A percentile compares a stretch with the other conserved stretches of the same genome.
Evolutionary conservation across 495 filamentous ascomycete genomes (phyloP).

Genomic region (Podospora tetraspora): DNA sequence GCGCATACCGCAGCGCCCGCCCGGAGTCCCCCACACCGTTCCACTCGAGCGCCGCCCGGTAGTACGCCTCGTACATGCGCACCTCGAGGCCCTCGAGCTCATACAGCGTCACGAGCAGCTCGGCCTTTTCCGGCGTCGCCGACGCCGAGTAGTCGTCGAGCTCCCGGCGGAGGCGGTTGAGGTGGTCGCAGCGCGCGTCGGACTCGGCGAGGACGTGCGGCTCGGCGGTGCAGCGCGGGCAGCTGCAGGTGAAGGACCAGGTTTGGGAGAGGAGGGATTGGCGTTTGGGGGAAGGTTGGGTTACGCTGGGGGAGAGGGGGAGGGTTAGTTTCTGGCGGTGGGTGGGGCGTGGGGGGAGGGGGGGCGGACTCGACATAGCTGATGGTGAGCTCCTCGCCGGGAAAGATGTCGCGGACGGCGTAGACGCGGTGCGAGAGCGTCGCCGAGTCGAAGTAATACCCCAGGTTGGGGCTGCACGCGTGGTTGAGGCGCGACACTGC

Average conservation of each 20-base stretch:
- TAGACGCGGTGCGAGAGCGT: conserved; percentile 29
- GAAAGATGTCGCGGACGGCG: conserved; percentile 27
- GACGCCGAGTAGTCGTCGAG: conserved; percentile 29
- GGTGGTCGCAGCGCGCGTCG: conserved; percentile 24
- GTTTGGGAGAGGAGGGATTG: conserved; percentile 22
- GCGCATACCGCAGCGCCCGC: conserved; percentile 25
- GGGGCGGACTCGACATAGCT: conserved; percentile 32
- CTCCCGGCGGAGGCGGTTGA: conserved; percentile 25
- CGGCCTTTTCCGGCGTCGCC: conserved; percentile 28
- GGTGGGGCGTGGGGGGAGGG: not conserved
- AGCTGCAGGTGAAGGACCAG: conserved; percentile 36
- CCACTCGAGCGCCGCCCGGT: conserved; percentile 33
- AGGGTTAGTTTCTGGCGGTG: not conserved
- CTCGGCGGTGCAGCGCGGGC: conserved; percentile 28
- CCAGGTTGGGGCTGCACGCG: conserved; percentile 33
- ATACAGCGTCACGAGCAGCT: conserved; percentile 30
- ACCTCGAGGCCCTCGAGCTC: conserved; percentile 30
- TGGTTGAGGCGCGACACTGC: conserved; percentile 39
- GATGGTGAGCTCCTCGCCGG: conserved; percentile 31
- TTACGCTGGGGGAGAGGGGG: conserved; percentile 28
- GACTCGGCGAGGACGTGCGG: conserved; percentile 29
- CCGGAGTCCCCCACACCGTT: conserved; percentile 30
- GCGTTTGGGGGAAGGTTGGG: conserved; percentile 23
- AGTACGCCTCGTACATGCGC: conserved; percentile 34
- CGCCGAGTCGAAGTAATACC: conserved; percentile 33